These are phyloP conservation scores for Lentithecium fluviatile DNA, from an alignment of 495 filamentous ascomycete species.

Conservation along the genomic window DNA sequence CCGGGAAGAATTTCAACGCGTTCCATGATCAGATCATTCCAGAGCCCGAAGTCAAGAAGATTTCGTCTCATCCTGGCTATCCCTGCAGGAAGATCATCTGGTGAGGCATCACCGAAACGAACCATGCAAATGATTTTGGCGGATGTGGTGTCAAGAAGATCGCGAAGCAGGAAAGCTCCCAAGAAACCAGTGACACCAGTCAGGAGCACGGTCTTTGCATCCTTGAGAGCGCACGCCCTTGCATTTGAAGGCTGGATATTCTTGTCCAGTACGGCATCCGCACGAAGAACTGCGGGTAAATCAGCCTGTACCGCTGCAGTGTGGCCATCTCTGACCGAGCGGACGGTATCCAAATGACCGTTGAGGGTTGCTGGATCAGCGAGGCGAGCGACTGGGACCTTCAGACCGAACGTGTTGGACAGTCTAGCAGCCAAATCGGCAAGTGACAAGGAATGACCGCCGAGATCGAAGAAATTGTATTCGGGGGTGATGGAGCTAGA, in stretches of 20 bases:
- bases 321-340: slow-evolving; percentile 60
- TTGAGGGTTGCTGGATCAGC: slow-evolving; percentile 60
- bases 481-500: slow-evolving; percentile 55
- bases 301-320: slow-evolving; percentile 65
- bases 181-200: slow-evolving; percentile 36
- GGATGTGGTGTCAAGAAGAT: slow-evolving; percentile 49
- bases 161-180: slow-evolving; percentile 31
- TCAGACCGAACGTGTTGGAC: slow-evolving; percentile 60
- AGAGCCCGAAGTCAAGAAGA: slow-evolving; percentile 62
- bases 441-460: slow-evolving; percentile 68
- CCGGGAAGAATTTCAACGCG: slow-evolving; percentile 67
- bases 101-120: slow-evolving; percentile 58
- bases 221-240: slow-evolving; percentile 52
- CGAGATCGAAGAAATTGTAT: slow-evolving; percentile 67
- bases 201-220: slow-evolving; percentile 50
- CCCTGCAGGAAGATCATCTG: slow-evolving; percentile 54
- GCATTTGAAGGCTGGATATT: slow-evolving; percentile 54
- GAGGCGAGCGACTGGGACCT: slow-evolving; percentile 60
- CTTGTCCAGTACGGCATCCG: slow-evolving; percentile 58
- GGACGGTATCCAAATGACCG: slow-evolving; percentile 60
- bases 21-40: slow-evolving; percentile 66
- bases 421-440: slow-evolving; percentile 61
- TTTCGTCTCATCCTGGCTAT: slow-evolving; percentile 61
- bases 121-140: slow-evolving; percentile 67
- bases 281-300: slow-evolving; percentile 58